These are phyloP conservation scores for Xerocomellus amylosporus DNA, from an alignment of 768 basidiomycete species.

Conservation along the genomic window DNA sequence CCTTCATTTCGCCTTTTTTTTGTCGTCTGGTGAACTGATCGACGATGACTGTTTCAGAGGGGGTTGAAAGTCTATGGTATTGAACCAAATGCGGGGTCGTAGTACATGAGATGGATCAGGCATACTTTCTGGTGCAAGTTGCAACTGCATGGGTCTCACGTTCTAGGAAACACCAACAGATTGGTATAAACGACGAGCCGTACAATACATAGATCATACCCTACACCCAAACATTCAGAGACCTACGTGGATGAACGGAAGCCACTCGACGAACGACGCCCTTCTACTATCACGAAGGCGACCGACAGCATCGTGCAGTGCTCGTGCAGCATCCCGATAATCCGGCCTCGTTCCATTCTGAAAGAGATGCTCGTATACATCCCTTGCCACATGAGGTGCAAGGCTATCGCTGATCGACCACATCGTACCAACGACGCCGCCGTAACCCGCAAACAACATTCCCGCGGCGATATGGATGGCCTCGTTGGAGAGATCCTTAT, in stretches of 20 bases:
- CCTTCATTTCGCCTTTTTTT: background rate
- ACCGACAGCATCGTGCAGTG: slow-evolving; percentile 1
- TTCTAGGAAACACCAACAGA: background rate
- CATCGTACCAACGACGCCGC: slow-evolving; percentile 42
- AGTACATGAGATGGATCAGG: background rate
- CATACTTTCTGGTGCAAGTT: background rate
- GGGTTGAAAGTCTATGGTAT: slow-evolving; percentile 30
- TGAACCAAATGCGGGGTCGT: slow-evolving; percentile 39
- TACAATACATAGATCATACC: background rate
- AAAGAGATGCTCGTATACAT: slow-evolving; percentile 29
- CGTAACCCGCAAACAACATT: slow-evolving; percentile 35
- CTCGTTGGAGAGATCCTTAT: slow-evolving; percentile 34
- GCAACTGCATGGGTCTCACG: background rate
- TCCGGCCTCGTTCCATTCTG: background rate
- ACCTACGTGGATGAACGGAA: background rate
- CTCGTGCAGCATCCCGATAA: background rate
- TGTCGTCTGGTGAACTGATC: background rate
- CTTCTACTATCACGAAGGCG: background rate
- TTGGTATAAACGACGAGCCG: background rate
- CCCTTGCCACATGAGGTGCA: slow-evolving; percentile 33
- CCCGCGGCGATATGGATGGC: slow-evolving; percentile 42
- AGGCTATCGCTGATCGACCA: slow-evolving; percentile 41
- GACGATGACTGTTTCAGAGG: slow-evolving; percentile 13
- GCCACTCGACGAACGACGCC: background rate
- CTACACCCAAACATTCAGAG: background rate